Evolutionary conservation across 1,284 basidiomycete species (phyloP), one percentile per base, ranked within the genome.

Genomic region (Athelia sp.): DNA sequence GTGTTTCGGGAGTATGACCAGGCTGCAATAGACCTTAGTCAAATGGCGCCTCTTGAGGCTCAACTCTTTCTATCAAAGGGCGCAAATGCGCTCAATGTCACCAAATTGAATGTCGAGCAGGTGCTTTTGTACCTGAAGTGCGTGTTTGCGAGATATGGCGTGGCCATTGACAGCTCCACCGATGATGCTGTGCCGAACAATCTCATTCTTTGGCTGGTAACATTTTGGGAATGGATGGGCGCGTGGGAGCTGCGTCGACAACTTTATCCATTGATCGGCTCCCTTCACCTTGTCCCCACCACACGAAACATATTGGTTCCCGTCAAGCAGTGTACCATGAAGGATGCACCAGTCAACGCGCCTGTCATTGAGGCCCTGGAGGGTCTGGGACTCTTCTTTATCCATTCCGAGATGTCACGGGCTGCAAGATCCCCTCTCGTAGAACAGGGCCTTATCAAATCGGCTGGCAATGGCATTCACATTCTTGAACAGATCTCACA

Each of bases 161-260:
- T 62, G 13, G 56, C 54, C 26, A 51, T 62, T 18, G 46, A 60
- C 22, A 9, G n/a, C 6, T 49, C 57, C 6, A 52, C 61, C 9
- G 40, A 51, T n/a, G 48, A 45, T 32, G 50, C 46, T 22, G 47
- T 52, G 4, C 51, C 60, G 35, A 49, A 54, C 2, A 49, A 21
- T 4, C 48, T 58, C 10, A 49, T 68, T 14, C 43, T 45, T 15
- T 69, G 67, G 67, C 48, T 71, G 17, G 58, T 60, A 0, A 46
- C 47, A 4, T 71, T 72, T 48, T 73, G 70, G 71, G 36, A 50
- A 3, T 73, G 71, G 71, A 44, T 68, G 45, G 53, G 45, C 13
- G 38, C 17, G 1, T 62, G 62, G 60, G 15, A 38, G 3, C 36
- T 24, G 23, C 59, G 52, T 10, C 49, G 53, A 3, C 46, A 56